Percentiles rank a stretch among this genome's conserved stretches.
Conservation (phyloP, 1,284 basidiomycete genomes). For the Gastroboletus turbinatus region DNA sequence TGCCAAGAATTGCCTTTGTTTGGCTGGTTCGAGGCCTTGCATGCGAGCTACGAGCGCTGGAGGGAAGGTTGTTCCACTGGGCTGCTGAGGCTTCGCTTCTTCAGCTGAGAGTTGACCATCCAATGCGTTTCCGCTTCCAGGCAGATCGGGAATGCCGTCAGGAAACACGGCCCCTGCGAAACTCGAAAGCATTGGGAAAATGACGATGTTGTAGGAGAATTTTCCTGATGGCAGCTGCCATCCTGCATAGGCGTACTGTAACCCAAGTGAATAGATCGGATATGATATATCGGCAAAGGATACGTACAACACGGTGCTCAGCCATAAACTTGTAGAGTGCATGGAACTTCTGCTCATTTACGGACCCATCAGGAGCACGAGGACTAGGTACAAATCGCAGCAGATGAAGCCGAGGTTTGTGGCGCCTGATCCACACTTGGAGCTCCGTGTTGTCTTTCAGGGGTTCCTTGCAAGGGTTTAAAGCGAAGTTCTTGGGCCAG, state of each 20-base stretch:
- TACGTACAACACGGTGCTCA: slow-evolving; percentile 46
- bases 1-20: slow-evolving; percentile 18
- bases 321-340: slow-evolving; percentile 43
- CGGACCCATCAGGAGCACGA: slow-evolving; percentile 26
- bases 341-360: slow-evolving; percentile 43
- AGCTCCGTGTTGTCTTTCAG: slow-evolving; percentile 43
- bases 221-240: slow-evolving; percentile 51
- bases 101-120: slow-evolving; percentile 7
- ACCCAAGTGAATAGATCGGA: slow-evolving; percentile 9
- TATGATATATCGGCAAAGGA: background rate
- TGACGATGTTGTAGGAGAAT: slow-evolving; percentile 47
- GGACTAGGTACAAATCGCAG: slow-evolving; percentile 35
- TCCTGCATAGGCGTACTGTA: slow-evolving; percentile 54
- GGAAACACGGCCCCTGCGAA: slow-evolving; percentile 57
- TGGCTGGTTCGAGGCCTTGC: slow-evolving; percentile 29
- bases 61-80: slow-evolving; percentile 5
- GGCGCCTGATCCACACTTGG: slow-evolving; percentile 48
- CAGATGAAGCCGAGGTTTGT: slow-evolving; percentile 32
- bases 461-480: slow-evolving; percentile 45
- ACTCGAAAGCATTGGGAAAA: slow-evolving; percentile 43
- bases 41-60: slow-evolving; percentile 20
- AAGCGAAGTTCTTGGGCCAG: slow-evolving; percentile 52
- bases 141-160: slow-evolving; percentile 56
- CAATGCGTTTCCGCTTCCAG: slow-evolving; percentile 21
- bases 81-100: slow-evolving; percentile 21